Evolutionary conservation across 2,329 filamentous ascomycete genomes (phyloP), one percentile per base, ranked within the genome.

Genomic region (Penicillium psychrosexuale): DNA sequence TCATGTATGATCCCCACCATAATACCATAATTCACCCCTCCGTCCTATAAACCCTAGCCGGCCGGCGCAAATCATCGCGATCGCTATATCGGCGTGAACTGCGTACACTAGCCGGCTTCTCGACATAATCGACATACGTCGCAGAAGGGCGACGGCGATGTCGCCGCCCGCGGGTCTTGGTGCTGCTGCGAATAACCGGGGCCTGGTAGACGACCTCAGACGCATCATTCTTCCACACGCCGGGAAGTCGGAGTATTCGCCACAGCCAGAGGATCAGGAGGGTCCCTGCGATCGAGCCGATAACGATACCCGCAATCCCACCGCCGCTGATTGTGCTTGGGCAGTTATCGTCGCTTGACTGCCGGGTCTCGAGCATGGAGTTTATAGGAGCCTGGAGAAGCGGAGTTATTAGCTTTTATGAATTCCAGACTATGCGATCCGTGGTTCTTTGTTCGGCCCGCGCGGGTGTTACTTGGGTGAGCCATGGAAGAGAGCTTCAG

Each of bases 11-110:
- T 24, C 34, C 8, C 15, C 24, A 15, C 17, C 6, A 28, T 24
- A 38, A 27, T 43, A 15, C 17, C 6, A 28, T 24, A 38, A 27
- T 43, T 57, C 42, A 97, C 96, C 82, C 94, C 50, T 56, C 66
- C 38, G 53, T 65, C 27, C 71, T 39, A 66, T 75, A 75, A 19
- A 73, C 68, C 62, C 65, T 74, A 5, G 69, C 60, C n/a, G 72
- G 72, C 36, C 69, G 62, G 43, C 69, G 63, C 46, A 73, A 63
- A 40, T 70, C 65, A 38, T 65, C 61, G 3, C n/a, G 50, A 37
- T 53, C 39, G 22, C 62, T 62, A 57, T 69, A 62, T 37, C 60
- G 48, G 19, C 66, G 61, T 36, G 57, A 52, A 34, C 66, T 61
- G 12, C 66, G 61, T 40, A 57, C 55, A 37, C 65, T 61, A 12